Base-by-base conservation (phyloP, 345 rosid species). In the Populus alba region DNA sequence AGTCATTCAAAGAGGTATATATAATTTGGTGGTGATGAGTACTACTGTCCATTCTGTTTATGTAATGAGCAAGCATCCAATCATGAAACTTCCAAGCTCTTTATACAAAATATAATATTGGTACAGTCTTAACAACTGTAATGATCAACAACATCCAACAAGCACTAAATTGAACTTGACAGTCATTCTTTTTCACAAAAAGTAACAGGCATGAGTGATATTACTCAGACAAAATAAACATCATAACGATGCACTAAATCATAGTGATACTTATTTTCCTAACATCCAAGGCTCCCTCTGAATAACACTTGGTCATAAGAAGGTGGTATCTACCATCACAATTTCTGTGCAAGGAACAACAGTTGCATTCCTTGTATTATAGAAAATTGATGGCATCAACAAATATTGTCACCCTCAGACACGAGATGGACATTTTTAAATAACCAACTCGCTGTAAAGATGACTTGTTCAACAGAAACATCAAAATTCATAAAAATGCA, bases 381-480 rank as follows among this genome's bases (percentile, higher is more conserved):
- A 80, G 31, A 53, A 12, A 31, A 65, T 7, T 8, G 72, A 81
- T 82, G 82, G 47, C 15, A 12, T 27, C 20, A 62, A 70, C 79
- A 18, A 29, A 68, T 87, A 41, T 86, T 23, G 88, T 83, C 92
- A 83, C 61, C 88, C 82, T 87, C 89, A 84, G 87, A 89, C 89
- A 87, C 92, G 83, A 78, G 78, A 31, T 70, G 75, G 82, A 83
- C 51, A 77, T 12, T 12, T 43, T 20, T 1, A 78, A 72, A 49
- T 23, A 66, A 11, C 84, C 81, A 74, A 78, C 82, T 68, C 85
- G 91, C 89, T 83, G 79, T 83, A 75, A 75, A 88, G 87, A 81
- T 87, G 90, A 85, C 86, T 59, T 59, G 29, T 25, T 23, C 2
- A 23, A 0, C 65, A 59, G 29, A 59, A 47, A 51, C 37, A 17